Conservation (phyloP, 2,329 filamentous ascomycete species). For the Albifimbria verrucaria region DNA sequence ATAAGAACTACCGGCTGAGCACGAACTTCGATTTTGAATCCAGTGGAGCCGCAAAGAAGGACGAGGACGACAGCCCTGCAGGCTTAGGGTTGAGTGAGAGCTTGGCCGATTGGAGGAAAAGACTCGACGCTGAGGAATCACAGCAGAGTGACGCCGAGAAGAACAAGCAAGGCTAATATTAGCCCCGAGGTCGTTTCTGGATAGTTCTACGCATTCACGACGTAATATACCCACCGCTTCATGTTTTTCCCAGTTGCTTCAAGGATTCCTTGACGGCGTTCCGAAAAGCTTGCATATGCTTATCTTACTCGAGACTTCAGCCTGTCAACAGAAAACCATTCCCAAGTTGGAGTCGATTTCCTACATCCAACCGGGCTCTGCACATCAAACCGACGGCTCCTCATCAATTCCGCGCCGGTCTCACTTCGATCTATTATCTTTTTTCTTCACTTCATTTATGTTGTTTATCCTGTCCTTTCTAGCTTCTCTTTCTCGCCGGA, state of each 20-base stretch:
- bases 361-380: too few species aligned
- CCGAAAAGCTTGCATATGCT: constrained; percentile 1
- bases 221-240: constrained; percentile 26
- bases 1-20: constrained; percentile 89
- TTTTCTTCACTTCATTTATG: constrained; percentile 6
- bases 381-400: too few species aligned
- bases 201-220: constrained; percentile 27
- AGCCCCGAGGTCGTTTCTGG: constrained; percentile 13
- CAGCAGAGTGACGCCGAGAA: constrained; percentile 25
- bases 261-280: background rate
- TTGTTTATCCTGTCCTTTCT: constrained; percentile 6
- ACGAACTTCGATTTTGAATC: constrained; percentile 83
- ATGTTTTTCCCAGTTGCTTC: constrained; percentile 5
- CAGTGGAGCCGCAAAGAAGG: constrained; percentile 35
- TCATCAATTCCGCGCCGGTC: too few species aligned
- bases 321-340: too few species aligned
- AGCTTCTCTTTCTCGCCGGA: constrained; percentile 2
- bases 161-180: constrained; percentile 20
- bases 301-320: too few species aligned
- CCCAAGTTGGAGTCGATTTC: too few species aligned
- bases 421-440: background rate
- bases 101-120: constrained; percentile 75
- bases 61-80: constrained; percentile 35
- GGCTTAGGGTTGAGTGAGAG: constrained; percentile 62
- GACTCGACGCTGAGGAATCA: constrained; percentile 58